phyloP scores from a whole-genome alignment of 2,329 filamentous ascomycete genomes.

The Aspergillus alliaceus region DNA sequence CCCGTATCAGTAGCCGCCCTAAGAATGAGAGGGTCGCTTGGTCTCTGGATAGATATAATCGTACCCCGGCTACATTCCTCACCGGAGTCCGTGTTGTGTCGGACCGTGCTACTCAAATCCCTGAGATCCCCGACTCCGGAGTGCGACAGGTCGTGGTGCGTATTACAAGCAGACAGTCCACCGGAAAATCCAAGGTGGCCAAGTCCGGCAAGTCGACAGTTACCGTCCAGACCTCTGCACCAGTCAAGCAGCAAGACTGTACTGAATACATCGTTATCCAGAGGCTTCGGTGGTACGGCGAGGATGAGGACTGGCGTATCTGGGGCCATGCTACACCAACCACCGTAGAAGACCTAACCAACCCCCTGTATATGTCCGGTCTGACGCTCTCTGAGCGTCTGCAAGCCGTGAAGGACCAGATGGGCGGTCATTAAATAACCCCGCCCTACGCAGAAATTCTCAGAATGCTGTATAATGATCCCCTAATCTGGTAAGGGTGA shows the following conservation, averaged over 20 bases:
- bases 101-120: constrained; percentile 44
- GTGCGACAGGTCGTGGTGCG: constrained; percentile 42
- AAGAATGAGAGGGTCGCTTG: constrained; percentile 33
- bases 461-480: not conserved
- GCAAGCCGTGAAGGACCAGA: constrained; percentile 28
- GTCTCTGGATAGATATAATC: constrained; percentile 39
- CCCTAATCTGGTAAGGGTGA: too few species aligned
- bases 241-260: constrained; percentile 42
- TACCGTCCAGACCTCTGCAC: constrained; percentile 9
- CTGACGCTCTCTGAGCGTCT: constrained; percentile 37
- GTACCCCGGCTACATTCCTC: constrained; percentile 36
- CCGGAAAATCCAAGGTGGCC: constrained; percentile 21
- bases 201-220: constrained; percentile 4
- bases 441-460: not conserved
- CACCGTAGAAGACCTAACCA: constrained; percentile 38
- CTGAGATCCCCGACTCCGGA: constrained; percentile 38
- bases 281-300: constrained; percentile 42
- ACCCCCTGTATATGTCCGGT: constrained; percentile 36
- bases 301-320: constrained; percentile 48
- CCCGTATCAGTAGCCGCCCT: constrained; percentile 36
- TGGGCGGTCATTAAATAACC: constrained; percentile 17
- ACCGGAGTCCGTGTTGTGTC: constrained; percentile 39
- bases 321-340: constrained; percentile 51
- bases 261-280: constrained; percentile 55
- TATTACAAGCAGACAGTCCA: constrained; percentile 40